Percentiles rank a stretch among this genome's conserved stretches.
Conservation (phyloP, 2,329 filamentous ascomycete species). For the Aspergillus sp. region DNA sequence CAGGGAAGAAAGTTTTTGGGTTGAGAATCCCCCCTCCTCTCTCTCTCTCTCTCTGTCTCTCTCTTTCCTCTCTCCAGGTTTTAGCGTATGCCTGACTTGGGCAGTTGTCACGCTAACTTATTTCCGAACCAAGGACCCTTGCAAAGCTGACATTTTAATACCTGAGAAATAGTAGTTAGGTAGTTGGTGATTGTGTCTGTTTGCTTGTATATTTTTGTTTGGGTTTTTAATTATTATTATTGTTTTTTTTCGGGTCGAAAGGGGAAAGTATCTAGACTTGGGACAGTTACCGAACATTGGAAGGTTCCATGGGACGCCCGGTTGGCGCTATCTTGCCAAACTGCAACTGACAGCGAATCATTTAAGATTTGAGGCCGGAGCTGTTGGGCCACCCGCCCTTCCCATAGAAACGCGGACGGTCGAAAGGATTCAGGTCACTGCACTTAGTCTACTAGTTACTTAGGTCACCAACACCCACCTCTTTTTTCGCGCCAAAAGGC, state of each 20-base stretch:
- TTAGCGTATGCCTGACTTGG: neutral
- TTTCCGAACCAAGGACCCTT: too few species aligned
- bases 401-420: too few species aligned
- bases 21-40: neutral
- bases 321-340: neutral
- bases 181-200: too few species aligned
- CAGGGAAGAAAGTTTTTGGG: neutral
- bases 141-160: too few species aligned
- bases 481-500: neutral
- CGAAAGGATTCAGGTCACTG: neutral
- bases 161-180: too few species aligned
- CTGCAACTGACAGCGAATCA: constrained; percentile 1
- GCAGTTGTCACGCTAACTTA: neutral
- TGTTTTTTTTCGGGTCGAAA: too few species aligned
- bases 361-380: neutral
- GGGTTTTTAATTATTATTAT: too few species aligned
- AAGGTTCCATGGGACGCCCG: constrained; percentile 4
- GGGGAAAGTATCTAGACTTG: neutral
- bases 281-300: neutral
- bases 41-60: too few species aligned
- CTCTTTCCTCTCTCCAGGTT: neutral
- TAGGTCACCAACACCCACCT: neutral
- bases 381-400: neutral
- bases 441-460: neutral
- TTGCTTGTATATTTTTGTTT: too few species aligned